Base-by-base conservation (phyloP, 2,329 filamentous ascomycete species). In the Chaetomium strumarium region DNA sequence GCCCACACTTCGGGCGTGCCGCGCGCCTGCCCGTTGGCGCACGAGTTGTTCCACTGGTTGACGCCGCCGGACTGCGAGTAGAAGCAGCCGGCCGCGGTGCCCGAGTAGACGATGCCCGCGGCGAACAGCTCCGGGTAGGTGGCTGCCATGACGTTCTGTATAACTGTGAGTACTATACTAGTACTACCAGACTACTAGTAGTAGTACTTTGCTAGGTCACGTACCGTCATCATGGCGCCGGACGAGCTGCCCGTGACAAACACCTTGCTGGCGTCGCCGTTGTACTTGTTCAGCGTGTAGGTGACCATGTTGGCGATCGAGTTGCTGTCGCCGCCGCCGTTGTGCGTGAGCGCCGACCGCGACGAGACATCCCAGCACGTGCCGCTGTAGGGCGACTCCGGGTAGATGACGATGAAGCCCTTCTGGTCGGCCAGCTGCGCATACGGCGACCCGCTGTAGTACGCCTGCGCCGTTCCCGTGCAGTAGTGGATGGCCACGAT, bases 311-410 rank as follows among this genome's bases (percentile, higher is more conserved):
- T 80, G 20, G 75, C 76, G 52, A 84, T 79, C 0, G 72, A 71
- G 39, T 76, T 74, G 45, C 72, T 77, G 63, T 84, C 77, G 2
- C 78, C 77, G 19, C 80, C 79, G 8, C 77, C 79, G 51, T 78
- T 71, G 59, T 80, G 80, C 3, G 72, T 76, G 2, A 84, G 70
- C 0, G 78, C 72, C 30, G 62, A 62, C 29, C 67, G 68, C 17
- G 73, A 77, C 13, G 74, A 74, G 2, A 83, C 79, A 55, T 84
- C 80, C 78, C 79, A 84, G 68, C 80, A 84, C 20, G 66, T 67
- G 12, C 69, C 77, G n/a, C 64, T 64, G 58, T 77, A 74, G 0
- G 77, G 76, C 2, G 73, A 75, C 58, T 73, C 70, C 1, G 79
- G 78, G 65, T 79, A 84, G 62, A 84, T 78, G 55, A 78, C 72